Base-by-base conservation (phyloP, 495 filamentous ascomycete species). In the Trichoderma gamsii region DNA sequence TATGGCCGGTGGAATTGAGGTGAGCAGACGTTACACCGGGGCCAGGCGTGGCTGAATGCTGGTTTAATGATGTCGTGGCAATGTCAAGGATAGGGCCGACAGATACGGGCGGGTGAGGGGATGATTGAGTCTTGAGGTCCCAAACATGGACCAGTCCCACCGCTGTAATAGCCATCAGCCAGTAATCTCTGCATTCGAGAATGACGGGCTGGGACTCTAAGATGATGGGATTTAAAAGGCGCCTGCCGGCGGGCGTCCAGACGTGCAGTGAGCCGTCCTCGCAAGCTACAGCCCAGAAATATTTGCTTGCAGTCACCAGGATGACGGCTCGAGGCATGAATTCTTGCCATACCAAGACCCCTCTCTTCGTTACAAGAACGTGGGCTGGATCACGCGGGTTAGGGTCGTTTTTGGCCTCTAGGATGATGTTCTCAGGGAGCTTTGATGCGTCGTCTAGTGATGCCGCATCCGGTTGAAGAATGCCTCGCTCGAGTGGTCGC, bases 151-250 rank as follows among this genome's bases (percentile, higher is more conserved):
- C 94, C 78, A 95, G 85, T 11, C 95, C 95, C 32, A 90, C 89
- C 6, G 96, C 88, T 0, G 92, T 91, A 67, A 99, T 89, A 73
- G 90, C 93, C 61, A 98, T 82, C 15, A 99, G 78, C 89, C 90
- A 97, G 79, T 89, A 91, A 9, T 92, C 92, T 64, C 92, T 86
- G 72, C 88, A 93, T 72, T 98, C 95, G 13, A 98, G 80, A 66
- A 98, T 92, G 41, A 97, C 93, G 2, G 95, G 92, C 71, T 97
- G 93, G 6, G 94, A 89, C 76, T 98, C 96, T 46, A 97, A 77
- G 2, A 97, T 84, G 56, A 97, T 78, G 6, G 93, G 87, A 73
- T 90, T 97, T 67, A 93, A 81, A 9, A 96, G 80, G 46, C 95
- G 85, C 67, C 96, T 86, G 5, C 95, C 95, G n/a, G 93, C 93